Conservation (phyloP, 768 basidiomycete species). For the Pholiota conissans region DNA sequence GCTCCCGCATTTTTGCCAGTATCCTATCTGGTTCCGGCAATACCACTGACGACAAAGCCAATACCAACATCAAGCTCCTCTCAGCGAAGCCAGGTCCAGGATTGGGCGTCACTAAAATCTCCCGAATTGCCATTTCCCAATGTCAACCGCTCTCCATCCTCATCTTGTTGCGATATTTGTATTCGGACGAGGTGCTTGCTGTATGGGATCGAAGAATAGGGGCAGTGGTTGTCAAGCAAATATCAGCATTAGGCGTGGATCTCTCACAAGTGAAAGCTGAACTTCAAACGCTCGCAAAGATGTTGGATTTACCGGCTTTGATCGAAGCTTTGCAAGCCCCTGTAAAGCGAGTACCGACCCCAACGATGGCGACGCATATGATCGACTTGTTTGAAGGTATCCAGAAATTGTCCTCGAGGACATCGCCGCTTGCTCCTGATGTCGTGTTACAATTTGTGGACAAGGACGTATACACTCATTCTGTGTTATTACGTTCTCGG, state of each 20-base stretch:
- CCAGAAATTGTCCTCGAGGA: constrained; percentile 18
- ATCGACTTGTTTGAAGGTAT: constrained; percentile 43
- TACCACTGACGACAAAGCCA: constrained; percentile 26
- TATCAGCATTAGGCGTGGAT: constrained; percentile 40
- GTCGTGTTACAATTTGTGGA: constrained; percentile 74
- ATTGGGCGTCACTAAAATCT: constrained; percentile 20
- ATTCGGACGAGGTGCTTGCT: constrained; percentile 80
- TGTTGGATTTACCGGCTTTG: constrained; percentile 61
- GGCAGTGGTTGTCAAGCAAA: constrained; percentile 46
- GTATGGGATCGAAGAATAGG: constrained; percentile 85
- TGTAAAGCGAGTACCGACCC: constrained; percentile 51
- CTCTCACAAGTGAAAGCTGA: constrained; percentile 59
- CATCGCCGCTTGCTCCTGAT: constrained; percentile 51
- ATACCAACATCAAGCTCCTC: constrained; percentile 31
- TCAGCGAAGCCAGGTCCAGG: constrained; percentile 23
- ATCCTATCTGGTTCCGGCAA: constrained; percentile 37
- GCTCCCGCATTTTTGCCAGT: constrained; percentile 46
- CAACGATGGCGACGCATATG: constrained; percentile 54
- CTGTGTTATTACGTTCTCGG: constrained; percentile 75
- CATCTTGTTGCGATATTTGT: constrained; percentile 82
- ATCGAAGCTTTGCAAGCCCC: constrained; percentile 54
- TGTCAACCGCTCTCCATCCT: constrained; percentile 69
- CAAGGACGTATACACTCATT: constrained; percentile 64
- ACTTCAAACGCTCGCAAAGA: constrained; percentile 53
- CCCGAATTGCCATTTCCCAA: constrained; percentile 47